A percentile compares a stretch with the other conserved stretches of the same genome.
Evolutionary conservation across 192 early-diverging fungal genomes (phyloP).

Genomic region (Gaertneriomyces semiglobifer): DNA sequence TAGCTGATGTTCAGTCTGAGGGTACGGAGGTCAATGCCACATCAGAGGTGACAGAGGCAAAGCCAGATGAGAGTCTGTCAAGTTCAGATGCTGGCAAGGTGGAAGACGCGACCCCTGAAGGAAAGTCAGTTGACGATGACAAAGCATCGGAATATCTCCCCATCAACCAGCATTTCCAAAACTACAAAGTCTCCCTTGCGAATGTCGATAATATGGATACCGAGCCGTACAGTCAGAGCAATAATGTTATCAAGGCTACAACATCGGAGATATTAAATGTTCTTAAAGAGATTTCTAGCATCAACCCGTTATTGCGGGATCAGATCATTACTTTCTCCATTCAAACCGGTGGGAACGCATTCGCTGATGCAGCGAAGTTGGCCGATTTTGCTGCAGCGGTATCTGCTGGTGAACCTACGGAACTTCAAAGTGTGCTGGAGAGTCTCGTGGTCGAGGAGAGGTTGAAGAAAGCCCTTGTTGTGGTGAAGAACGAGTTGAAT

Average conservation of each 20-base stretch:
- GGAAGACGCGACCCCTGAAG: background rate
- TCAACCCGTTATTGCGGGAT: slow-evolving; percentile 96
- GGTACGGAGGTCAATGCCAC: no score
- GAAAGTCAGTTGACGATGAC: slow-evolving; percentile 15
- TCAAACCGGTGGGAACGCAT: slow-evolving; percentile 92
- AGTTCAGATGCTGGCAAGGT: background rate
- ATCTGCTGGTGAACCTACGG: slow-evolving; percentile 84
- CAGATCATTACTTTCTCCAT: slow-evolving; percentile 98
- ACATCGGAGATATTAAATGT: slow-evolving; percentile 94
- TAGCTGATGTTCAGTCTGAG: background rate
- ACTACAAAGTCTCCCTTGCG: slow-evolving; percentile 78
- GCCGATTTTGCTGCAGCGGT: slow-evolving; percentile 98
- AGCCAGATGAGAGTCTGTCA: no score
- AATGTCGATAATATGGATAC: slow-evolving; percentile 88
- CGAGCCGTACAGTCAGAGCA: slow-evolving; percentile 79
- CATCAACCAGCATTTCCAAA: slow-evolving; percentile 38
- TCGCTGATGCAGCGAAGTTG: slow-evolving; percentile 89
- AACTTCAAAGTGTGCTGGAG: slow-evolving; percentile 91
- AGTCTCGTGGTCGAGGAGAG: slow-evolving; percentile 84
- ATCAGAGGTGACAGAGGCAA: no score
- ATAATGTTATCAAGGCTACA: slow-evolving; percentile 82
- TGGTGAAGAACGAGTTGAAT: slow-evolving; percentile 95
- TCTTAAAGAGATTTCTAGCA: slow-evolving; percentile 90
- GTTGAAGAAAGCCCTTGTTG: slow-evolving; percentile 85
- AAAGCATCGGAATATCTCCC: slow-evolving; percentile 29